phyloP scores from a whole-genome alignment of 306 rosid genomes.

The Prunus campanulata region DNA sequence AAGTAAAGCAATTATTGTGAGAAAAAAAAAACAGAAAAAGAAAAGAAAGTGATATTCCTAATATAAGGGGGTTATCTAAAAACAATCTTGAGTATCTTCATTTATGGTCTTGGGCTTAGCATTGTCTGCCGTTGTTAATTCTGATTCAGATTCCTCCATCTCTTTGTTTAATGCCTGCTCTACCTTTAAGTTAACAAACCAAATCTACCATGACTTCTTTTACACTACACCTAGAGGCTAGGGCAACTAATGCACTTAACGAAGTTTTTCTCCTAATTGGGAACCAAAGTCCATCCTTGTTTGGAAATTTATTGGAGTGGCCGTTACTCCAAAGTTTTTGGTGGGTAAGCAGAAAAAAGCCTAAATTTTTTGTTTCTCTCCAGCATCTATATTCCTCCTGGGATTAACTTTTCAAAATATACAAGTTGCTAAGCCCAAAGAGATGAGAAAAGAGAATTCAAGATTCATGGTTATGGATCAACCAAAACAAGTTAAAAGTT shows the following conservation, averaged over 20 bases:
- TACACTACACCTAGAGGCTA: not conserved
- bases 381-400: not conserved
- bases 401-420: not conserved
- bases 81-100: not conserved
- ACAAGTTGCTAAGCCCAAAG: not conserved
- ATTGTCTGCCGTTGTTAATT: not conserved
- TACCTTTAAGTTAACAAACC: not conserved
- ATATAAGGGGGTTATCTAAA: not conserved
- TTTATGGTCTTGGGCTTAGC: not conserved
- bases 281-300: not conserved
- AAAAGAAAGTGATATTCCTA: no score
- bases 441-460: not conserved
- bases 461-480: constrained; percentile 9
- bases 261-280: not conserved
- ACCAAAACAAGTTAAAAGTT: not conserved
- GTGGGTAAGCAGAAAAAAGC: constrained; percentile 11
- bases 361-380: not conserved
- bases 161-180: not conserved
- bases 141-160: not conserved
- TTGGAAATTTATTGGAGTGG: constrained; percentile 4
- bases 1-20: no score
- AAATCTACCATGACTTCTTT: not conserved
- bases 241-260: not conserved
- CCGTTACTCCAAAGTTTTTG: constrained; percentile 15
- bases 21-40: no score